These are phyloP conservation scores for Talaromyces sp. DNA, from an alignment of 2,329 filamentous ascomycete species.

Conservation along the genomic window DNA sequence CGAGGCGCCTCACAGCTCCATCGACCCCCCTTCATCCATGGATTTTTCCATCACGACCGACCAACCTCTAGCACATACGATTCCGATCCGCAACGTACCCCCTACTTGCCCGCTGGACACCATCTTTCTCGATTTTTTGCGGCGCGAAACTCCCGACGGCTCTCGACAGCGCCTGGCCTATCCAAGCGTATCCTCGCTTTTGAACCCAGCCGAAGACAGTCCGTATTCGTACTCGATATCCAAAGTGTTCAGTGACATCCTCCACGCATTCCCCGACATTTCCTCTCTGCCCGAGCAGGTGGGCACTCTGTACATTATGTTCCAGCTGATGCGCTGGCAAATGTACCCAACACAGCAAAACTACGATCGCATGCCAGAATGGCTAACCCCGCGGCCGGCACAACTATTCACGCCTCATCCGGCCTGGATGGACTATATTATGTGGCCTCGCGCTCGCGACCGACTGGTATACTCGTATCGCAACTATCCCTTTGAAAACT, in stretches of 20 bases:
- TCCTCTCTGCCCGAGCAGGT: slow-evolving; percentile 75
- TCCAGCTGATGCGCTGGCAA: slow-evolving; percentile 80
- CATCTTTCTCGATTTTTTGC: slow-evolving; percentile 75
- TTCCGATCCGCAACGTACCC: slow-evolving; percentile 55
- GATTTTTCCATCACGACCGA: slow-evolving; percentile 19
- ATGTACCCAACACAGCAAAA: slow-evolving; percentile 75
- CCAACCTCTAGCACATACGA: slow-evolving; percentile 29
- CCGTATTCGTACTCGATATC: slow-evolving; percentile 69
- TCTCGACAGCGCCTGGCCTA: slow-evolving; percentile 67
- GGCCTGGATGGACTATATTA: slow-evolving; percentile 76
- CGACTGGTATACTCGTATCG: slow-evolving; percentile 52
- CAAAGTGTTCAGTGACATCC: slow-evolving; percentile 79
- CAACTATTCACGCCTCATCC: slow-evolving; percentile 69
- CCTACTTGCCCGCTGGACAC: slow-evolving; percentile 74
- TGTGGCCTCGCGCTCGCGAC: slow-evolving; percentile 74
- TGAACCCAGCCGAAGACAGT: slow-evolving; percentile 61
- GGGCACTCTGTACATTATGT: slow-evolving; percentile 80
- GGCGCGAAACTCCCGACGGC: slow-evolving; percentile 60
- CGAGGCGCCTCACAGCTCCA: slow-evolving; percentile 21
- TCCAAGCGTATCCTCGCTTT: slow-evolving; percentile 71
- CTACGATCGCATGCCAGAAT: slow-evolving; percentile 71
- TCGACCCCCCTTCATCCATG: slow-evolving; percentile 18
- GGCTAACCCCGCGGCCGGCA: slow-evolving; percentile 61
- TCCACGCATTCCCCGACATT: slow-evolving; percentile 78
- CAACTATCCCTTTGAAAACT: slow-evolving; percentile 68